A percentile compares a stretch with the other conserved stretches of the same genome.
Conservation (phyloP, 805 yeast genomes). For the Ogataea allantospora region DNA sequence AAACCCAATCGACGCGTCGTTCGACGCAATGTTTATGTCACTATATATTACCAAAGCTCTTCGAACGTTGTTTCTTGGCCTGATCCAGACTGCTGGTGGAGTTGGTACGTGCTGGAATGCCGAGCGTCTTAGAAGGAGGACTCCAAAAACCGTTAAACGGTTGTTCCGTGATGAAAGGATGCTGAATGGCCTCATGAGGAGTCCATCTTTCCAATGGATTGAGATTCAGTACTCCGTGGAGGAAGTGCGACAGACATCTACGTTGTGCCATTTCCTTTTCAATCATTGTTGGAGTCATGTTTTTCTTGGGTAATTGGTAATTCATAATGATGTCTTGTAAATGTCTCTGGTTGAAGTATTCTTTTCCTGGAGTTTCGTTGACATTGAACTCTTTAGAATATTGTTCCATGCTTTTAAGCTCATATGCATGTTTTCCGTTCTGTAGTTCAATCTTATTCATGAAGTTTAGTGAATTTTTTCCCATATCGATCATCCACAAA, state of each 20-base stretch:
- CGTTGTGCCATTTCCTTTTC: slow-evolving; percentile 78
- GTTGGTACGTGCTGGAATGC: slow-evolving; percentile 4
- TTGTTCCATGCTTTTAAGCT: slow-evolving; percentile 43
- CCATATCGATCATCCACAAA: slow-evolving; percentile 95
- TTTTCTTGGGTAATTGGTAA: slow-evolving; percentile 64
- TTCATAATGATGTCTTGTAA: slow-evolving; percentile 73
- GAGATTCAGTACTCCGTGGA: slow-evolving; percentile 71
- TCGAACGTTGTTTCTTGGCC: slow-evolving; percentile 22
- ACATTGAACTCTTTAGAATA: slow-evolving; percentile 49
- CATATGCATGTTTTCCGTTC: slow-evolving; percentile 29
- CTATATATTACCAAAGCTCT: slow-evolving; percentile 19
- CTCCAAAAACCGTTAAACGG: slow-evolving; percentile 53
- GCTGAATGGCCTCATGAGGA: slow-evolving; percentile 90
- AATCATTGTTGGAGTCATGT: slow-evolving; percentile 49
- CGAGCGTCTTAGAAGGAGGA: slow-evolving; percentile 38
- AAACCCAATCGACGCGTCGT: slow-evolving; percentile 7
- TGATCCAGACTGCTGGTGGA: slow-evolving; percentile 9
- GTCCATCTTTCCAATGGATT: slow-evolving; percentile 96
- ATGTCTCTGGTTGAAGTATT: slow-evolving; percentile 66
- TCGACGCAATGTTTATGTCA: slow-evolving; percentile 6
- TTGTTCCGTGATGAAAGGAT: slow-evolving; percentile 79
- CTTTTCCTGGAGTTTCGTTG: slow-evolving; percentile 76
- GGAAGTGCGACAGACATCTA: slow-evolving; percentile 68
- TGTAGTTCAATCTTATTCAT: slow-evolving; percentile 33
- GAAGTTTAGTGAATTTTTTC: slow-evolving; percentile 74